A percentile compares a stretch with the other conserved stretches of the same genome.
Evolutionary conservation across 2,329 filamentous ascomycete genomes (phyloP).

Genomic region (Lecanoromycetidae sp.): DNA sequence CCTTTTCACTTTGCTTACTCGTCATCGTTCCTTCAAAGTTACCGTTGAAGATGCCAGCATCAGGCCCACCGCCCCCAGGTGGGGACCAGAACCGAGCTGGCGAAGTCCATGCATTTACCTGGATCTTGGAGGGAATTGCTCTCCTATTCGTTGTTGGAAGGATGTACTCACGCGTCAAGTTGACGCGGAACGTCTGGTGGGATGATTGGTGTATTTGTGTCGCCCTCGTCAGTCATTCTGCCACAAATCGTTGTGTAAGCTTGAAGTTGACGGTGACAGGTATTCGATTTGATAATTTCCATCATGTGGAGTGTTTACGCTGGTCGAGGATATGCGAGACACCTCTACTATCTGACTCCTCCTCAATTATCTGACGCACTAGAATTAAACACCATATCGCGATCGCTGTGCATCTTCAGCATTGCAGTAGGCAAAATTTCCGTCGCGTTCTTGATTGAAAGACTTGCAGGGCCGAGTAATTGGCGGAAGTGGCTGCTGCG

Average conservation of each 20-base stretch:
- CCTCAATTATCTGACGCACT: constrained; percentile 5
- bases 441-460: constrained; percentile 15
- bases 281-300: constrained; percentile 8
- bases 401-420: constrained; percentile 14
- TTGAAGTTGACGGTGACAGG: neutral
- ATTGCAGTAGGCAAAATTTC: constrained; percentile 16
- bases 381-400: constrained; percentile 13
- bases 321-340: constrained; percentile 12
- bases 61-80: constrained; percentile 2
- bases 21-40: neutral
- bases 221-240: constrained; percentile 7
- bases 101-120: constrained; percentile 11
- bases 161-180: constrained; percentile 14
- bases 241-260: neutral
- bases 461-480: constrained; percentile 8
- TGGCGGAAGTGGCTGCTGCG: constrained; percentile 14
- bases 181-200: constrained; percentile 16
- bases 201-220: constrained; percentile 16
- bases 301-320: constrained; percentile 17
- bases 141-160: constrained; percentile 8
- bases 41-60: neutral
- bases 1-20: neutral
- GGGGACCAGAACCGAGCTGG: constrained; percentile 10
- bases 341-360: constrained; percentile 11
- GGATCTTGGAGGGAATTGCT: constrained; percentile 9